These are phyloP conservation scores for Penicillium waksmanii DNA, from an alignment of 495 filamentous ascomycete genomes.

Conservation along the genomic window DNA sequence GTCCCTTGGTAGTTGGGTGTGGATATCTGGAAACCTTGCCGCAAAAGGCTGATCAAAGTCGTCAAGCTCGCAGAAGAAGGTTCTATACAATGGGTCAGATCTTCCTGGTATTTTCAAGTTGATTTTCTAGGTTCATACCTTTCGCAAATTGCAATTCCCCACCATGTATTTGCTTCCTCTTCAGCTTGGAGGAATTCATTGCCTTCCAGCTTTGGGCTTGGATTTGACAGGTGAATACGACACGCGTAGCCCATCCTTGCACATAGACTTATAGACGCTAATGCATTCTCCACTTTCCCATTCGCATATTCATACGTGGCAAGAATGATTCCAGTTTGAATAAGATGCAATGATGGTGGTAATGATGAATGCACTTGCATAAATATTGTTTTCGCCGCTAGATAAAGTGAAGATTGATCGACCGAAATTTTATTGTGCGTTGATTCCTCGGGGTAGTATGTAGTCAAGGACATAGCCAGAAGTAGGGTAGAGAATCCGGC, in stretches of 20 bases:
- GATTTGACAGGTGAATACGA: constrained; percentile 19
- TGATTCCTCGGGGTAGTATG: constrained; percentile 22
- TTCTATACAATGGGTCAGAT: constrained; percentile 1
- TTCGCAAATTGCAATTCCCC: constrained; percentile 25
- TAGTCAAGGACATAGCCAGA: constrained; percentile 39
- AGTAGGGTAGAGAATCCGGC: constrained; percentile 40
- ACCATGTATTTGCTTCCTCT: constrained; percentile 41
- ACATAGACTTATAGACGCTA: constrained; percentile 36
- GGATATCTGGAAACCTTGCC: constrained; percentile 10
- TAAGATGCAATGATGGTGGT: constrained; percentile 32
- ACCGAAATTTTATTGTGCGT: no score
- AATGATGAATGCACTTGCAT: constrained; percentile 36
- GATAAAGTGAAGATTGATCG: constrained; percentile 25
- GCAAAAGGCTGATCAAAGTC: constrained; percentile 10
- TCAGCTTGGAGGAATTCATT: constrained; percentile 10
- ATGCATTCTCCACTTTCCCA: constrained; percentile 31
- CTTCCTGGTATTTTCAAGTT: no score
- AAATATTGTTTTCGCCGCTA: constrained; percentile 38
- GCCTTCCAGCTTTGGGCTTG: constrained; percentile 3
- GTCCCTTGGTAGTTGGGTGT: constrained; percentile 14
- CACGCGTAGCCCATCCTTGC: constrained; percentile 30
- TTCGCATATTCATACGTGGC: constrained; percentile 35
- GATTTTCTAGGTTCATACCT: background rate
- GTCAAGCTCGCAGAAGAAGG: constrained; percentile 11
- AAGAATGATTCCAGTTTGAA: constrained; percentile 42